Percentiles rank a stretch among this genome's conserved stretches.
Conservation (phyloP, 805 yeast genomes). For the Yarrowia keelungensis region DNA sequence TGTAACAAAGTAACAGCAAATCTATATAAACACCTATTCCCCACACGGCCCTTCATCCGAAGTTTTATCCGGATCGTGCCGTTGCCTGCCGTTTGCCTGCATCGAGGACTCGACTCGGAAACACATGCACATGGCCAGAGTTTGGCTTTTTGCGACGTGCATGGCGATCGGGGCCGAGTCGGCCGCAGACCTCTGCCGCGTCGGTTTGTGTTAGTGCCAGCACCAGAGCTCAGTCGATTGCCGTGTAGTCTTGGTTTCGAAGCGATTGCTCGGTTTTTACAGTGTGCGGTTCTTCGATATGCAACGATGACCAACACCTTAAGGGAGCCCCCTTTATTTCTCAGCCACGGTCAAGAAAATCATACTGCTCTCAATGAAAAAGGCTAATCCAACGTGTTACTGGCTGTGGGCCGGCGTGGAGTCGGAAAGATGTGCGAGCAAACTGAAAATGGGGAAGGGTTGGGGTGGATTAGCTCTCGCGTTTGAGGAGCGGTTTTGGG, state of each 20-base stretch:
- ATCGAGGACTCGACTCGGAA: not conserved
- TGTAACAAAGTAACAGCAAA: too few species aligned
- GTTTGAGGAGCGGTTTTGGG: not conserved
- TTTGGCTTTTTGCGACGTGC: conserved; percentile 28
- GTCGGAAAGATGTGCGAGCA: conserved; percentile 37
- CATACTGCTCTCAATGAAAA: conserved; percentile 32
- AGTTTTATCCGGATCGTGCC: conserved; percentile 17
- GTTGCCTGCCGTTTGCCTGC: too few species aligned
- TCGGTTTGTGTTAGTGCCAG: not conserved
- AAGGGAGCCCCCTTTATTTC: too few species aligned
- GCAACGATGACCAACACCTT: too few species aligned
- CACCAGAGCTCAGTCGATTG: too few species aligned
- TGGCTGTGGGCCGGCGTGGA: conserved; percentile 33
- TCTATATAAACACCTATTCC: not conserved
- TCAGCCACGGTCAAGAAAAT: conserved; percentile 19
- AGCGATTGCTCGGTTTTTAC: too few species aligned
- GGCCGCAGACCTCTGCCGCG: conserved; percentile 26
- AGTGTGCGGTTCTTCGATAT: too few species aligned
- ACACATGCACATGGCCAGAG: conserved; percentile 15
- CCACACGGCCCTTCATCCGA: not conserved
- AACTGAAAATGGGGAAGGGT: conserved; percentile 29
- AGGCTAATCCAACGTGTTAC: conserved; percentile 29
- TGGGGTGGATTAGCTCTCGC: conserved; percentile 31
- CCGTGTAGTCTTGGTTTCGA: too few species aligned
- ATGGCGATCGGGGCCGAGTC: conserved; percentile 25